Base-by-base conservation (phyloP, 1,284 basidiomycete genomes). In the Mycosarcoma maydis region DNA sequence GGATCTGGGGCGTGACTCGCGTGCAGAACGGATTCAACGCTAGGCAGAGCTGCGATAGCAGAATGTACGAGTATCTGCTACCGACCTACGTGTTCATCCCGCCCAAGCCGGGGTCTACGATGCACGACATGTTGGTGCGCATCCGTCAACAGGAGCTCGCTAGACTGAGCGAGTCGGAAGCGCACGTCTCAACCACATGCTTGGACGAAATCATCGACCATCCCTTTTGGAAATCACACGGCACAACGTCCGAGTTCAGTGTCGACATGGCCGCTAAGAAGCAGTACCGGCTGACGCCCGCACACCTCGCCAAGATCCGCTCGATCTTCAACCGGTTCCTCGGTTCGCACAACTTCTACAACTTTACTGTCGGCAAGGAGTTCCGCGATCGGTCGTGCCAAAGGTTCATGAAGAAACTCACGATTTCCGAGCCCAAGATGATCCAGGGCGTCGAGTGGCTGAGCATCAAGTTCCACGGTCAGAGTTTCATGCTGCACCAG, bases 401-500 rank as follows among this genome's bases (percentile, higher is more conserved):
- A 75, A 86, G 96, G 16, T 87, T 88, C 80, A 77, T 75, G 73
- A 76, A 76, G 54, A 14, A 44, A 38, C 42, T 76, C 14, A 62
- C 64, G 13, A 73, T 80, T 41, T 78, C 77, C 14, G 77, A 77
- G 6, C 75, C 77, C 3, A 66, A 87, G 5, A 89, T 95, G 4
- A 90, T 94, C 73, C 91, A 92, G 17, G 90, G 89, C 27, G 94
- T 92, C 1, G 95, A 99, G 80, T 98, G 95, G 94, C 88, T 98
- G 45, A 91, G 90, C 45, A 89, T 98, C 29, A 86, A 91, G 69
- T 90, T 98, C 78, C 93, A 98, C 77, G 96, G 95, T 0, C 96
- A 98, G 83, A 94, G 92, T 73, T 99, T 99, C 83, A 98, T 99
- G 96, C 84, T 98, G 55, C 95, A 99, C 82, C 95, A 98, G 78